Percentiles rank a stretch among this genome's conserved stretches.
Evolutionary conservation across 129 eudicot species (phyloP).

Genomic region (Chrysanthemum makinoi): DNA sequence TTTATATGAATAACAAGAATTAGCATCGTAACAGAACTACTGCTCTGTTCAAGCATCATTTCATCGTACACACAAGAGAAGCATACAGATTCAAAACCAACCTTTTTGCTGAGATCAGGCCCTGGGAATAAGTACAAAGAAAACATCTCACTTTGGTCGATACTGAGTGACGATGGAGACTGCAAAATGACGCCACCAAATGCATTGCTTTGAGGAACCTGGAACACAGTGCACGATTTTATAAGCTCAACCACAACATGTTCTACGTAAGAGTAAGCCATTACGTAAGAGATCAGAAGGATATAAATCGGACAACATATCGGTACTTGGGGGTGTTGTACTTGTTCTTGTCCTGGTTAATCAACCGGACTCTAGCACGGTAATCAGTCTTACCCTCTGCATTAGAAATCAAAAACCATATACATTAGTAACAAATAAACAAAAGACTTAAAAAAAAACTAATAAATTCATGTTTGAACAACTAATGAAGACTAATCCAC

Average conservation of each 20-base stretch:
- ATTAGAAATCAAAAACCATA: too few relatives aligned
- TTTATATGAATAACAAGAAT: conserved; percentile 22
- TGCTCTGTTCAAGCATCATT: not conserved
- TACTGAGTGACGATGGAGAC: conserved; percentile 54
- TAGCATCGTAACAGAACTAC: conserved; percentile 3
- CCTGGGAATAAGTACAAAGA: conserved; percentile 75
- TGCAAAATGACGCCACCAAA: conserved; percentile 68
- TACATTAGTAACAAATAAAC: too few relatives aligned
- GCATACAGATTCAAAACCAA: conserved; percentile 17
- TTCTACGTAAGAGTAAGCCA: too few relatives aligned
- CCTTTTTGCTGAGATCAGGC: conserved; percentile 54
- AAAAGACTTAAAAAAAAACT: too few relatives aligned
- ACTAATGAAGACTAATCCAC: too few relatives aligned
- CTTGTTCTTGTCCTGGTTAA: too few relatives aligned
- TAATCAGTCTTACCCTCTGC: too few relatives aligned
- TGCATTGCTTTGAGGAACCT: conserved; percentile 55
- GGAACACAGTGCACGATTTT: conserved; percentile 20
- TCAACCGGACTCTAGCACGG: too few relatives aligned
- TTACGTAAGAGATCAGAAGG: too few relatives aligned
- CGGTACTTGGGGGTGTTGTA: too few relatives aligned
- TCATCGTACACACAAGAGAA: not conserved
- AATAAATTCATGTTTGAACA: too few relatives aligned
- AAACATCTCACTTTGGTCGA: conserved; percentile 66
- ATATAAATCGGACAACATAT: too few relatives aligned
- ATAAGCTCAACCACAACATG: conserved; percentile 16